Evolutionary conservation across 345 rosid genomes (phyloP).

Genomic region (Salix caprea): DNA sequence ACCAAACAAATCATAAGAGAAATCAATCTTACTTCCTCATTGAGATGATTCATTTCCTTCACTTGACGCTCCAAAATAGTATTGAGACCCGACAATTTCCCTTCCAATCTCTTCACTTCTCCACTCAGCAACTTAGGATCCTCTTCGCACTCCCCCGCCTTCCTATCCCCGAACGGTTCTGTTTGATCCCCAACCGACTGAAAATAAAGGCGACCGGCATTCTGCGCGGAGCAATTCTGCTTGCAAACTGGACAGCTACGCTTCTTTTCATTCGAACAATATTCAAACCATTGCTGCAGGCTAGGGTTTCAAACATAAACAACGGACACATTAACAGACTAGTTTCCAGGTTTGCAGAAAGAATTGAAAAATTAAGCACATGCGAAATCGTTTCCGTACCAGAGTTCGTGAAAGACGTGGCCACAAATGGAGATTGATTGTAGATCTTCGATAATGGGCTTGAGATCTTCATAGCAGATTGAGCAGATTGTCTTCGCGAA

Average conservation of each 20-base stretch:
- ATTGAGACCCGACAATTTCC: conserved; percentile 47
- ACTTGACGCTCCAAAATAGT: conserved; percentile 42
- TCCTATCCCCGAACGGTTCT: conserved; percentile 32
- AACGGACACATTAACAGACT: background rate
- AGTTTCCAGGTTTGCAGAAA: background rate
- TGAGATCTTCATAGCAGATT: conserved; percentile 91
- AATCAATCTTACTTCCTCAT: conserved; percentile 46
- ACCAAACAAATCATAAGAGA: background rate
- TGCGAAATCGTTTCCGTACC: conserved; percentile 33
- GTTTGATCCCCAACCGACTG: conserved; percentile 66
- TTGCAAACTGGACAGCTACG: conserved; percentile 86
- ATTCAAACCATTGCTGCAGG: conserved; percentile 98
- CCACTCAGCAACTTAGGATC: conserved; percentile 51
- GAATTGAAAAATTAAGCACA: background rate
- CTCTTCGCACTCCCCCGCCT: conserved; percentile 30
- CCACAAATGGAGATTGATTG: conserved; percentile 84
- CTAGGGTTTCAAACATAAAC: conserved; percentile 35
- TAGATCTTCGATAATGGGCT: conserved; percentile 76
- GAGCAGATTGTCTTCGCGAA: conserved; percentile 67
- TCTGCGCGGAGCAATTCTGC: conserved; percentile 49
- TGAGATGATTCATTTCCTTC: conserved; percentile 47
- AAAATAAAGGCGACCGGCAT: conserved; percentile 67
- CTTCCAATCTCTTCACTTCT: conserved; percentile 58
- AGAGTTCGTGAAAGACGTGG: conserved; percentile 93
- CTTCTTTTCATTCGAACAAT: conserved; percentile 57